Evolutionary conservation across 257 asterid genomes (phyloP).

Genomic region (Solanum clarkiae): DNA sequence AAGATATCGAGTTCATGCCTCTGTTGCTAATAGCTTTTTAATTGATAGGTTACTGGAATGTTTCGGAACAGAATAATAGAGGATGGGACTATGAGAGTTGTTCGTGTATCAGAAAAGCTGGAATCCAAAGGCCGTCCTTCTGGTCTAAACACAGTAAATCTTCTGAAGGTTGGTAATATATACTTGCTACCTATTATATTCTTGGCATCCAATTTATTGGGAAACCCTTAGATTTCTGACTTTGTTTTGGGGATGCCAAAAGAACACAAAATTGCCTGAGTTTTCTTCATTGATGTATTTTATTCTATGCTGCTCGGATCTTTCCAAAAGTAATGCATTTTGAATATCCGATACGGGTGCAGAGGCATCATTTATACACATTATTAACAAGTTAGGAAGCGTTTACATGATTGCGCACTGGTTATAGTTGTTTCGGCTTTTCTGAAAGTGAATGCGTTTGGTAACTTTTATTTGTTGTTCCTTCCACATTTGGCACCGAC

Average conservation of each 20-base stretch:
- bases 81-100: slow-evolving; percentile 52
- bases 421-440: background rate
- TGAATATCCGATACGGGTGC: background rate
- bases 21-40: slow-evolving; percentile 5
- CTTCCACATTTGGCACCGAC: background rate
- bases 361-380: background rate
- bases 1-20: background rate
- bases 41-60: slow-evolving; percentile 57
- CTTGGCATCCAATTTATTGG: background rate
- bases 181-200: background rate
- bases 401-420: background rate
- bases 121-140: slow-evolving; percentile 67
- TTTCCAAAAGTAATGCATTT: background rate
- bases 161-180: slow-evolving; percentile 55
- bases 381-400: background rate
- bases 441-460: background rate
- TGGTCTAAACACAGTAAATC: slow-evolving; percentile 92
- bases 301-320: background rate
- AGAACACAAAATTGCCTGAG: background rate
- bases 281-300: background rate
- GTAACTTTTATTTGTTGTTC: background rate
- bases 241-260: background rate
- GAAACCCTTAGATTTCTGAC: background rate
- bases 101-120: slow-evolving; percentile 52
- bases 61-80: slow-evolving; percentile 46